phyloP scores from a whole-genome alignment of 2,329 filamentous ascomycete species.

The Alternaria infectoria region DNA sequence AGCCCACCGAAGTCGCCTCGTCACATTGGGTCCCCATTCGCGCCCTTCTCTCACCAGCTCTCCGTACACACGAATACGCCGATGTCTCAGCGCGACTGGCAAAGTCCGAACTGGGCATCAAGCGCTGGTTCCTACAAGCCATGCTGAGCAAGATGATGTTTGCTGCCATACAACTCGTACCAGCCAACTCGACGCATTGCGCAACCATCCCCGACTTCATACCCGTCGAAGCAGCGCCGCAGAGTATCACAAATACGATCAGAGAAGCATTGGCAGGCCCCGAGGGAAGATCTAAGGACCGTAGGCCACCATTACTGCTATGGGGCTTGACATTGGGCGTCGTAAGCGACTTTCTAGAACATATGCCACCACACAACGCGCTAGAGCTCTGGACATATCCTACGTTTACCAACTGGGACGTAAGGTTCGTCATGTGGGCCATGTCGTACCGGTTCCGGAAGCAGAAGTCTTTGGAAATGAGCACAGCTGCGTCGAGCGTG shows the following conservation, averaged over 20 bases:
- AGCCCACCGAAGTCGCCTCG: slow-evolving; percentile 71
- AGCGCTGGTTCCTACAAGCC: slow-evolving; percentile 61
- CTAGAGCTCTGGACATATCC: slow-evolving; percentile 71
- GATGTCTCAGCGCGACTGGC: slow-evolving; percentile 69
- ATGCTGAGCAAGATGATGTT: slow-evolving; percentile 72
- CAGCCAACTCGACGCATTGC: slow-evolving; percentile 66
- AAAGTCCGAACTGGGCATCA: slow-evolving; percentile 60
- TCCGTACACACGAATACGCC: slow-evolving; percentile 68
- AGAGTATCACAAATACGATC: slow-evolving; percentile 14
- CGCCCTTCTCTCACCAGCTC: slow-evolving; percentile 63
- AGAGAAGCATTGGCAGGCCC: slow-evolving; percentile 24
- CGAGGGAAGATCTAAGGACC: slow-evolving; percentile 39
- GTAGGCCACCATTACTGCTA: slow-evolving; percentile 62
- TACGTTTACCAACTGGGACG: slow-evolving; percentile 69
- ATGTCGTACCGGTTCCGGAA: slow-evolving; percentile 63
- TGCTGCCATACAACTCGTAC: slow-evolving; percentile 67
- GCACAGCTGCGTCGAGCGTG: slow-evolving; percentile 13
- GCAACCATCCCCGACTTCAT: slow-evolving; percentile 60
- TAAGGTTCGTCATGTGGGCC: slow-evolving; percentile 65
- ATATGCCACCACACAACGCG: slow-evolving; percentile 68
- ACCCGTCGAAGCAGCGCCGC: slow-evolving; percentile 25
- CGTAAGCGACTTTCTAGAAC: slow-evolving; percentile 70
- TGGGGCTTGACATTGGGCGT: slow-evolving; percentile 74
- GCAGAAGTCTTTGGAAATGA: slow-evolving; percentile 43
- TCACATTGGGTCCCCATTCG: slow-evolving; percentile 72